phyloP scores from a whole-genome alignment of 257 asterid genomes.

The Jaltomata sinuosa region DNA sequence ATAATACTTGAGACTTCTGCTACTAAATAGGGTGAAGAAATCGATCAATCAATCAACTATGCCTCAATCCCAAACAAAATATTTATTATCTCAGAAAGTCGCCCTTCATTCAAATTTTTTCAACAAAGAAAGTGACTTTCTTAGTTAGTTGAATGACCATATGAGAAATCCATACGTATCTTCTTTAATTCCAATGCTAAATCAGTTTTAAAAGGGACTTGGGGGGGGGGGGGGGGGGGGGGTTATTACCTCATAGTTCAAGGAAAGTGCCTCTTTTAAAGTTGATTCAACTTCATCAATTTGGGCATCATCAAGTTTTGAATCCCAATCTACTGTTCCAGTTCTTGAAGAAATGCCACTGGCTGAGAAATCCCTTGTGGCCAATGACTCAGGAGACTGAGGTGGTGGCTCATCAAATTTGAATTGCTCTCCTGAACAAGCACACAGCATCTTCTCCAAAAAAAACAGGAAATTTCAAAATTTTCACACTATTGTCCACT shows the following conservation, averaged over 20 bases:
- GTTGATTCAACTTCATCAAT: slow-evolving; percentile 96
- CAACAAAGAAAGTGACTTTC: neutral
- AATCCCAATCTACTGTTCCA: slow-evolving; percentile 66
- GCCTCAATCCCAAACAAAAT: neutral
- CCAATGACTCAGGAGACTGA: slow-evolving; percentile 82
- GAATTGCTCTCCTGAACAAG: slow-evolving; percentile 92
- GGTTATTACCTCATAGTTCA: slow-evolving; percentile 70
- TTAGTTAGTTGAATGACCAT: neutral
- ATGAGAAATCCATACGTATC: neutral
- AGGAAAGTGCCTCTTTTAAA: slow-evolving; percentile 80
- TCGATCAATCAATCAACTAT: neutral
- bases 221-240: neutral
- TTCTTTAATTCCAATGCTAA: neutral
- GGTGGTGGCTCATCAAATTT: slow-evolving; percentile 66
- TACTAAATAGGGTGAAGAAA: neutral
- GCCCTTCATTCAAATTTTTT: neutral
- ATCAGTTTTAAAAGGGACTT: neutral
- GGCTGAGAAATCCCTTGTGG: slow-evolving; percentile 92
- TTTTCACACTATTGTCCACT: slow-evolving; percentile 1
- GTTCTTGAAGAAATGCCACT: slow-evolving; percentile 80
- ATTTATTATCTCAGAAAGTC: neutral
- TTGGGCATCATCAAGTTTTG: slow-evolving; percentile 83
- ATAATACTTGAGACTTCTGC: neutral
- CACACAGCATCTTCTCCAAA: slow-evolving; percentile 59
- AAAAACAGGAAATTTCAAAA: neutral